Percentiles rank a stretch among this genome's conserved stretches.
These are phyloP conservation scores for Avena sativa DNA, from an alignment of 176 grass and related monocot species.

Conservation along the genomic window DNA sequence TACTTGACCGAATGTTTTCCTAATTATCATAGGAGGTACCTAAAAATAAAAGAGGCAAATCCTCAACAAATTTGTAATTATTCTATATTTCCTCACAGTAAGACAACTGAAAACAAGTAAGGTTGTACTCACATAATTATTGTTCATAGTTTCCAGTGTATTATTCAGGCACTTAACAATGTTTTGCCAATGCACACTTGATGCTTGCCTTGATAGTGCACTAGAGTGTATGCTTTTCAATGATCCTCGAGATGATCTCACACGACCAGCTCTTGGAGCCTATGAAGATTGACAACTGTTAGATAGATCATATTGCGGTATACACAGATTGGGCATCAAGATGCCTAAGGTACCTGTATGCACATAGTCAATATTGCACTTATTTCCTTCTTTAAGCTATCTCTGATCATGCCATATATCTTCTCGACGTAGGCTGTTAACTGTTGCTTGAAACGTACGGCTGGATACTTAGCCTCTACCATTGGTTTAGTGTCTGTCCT, in stretches of 20 bases:
- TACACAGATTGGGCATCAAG: constrained; percentile 17
- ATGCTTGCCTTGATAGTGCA: constrained; percentile 71
- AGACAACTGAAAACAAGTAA: constrained; percentile 28
- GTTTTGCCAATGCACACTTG: constrained; percentile 82
- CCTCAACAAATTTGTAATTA: constrained; percentile 3
- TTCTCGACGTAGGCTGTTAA: constrained; percentile 95
- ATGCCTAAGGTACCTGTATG: constrained; percentile 73
- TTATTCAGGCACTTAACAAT: constrained; percentile 70
- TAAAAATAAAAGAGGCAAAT: constrained; percentile 41
- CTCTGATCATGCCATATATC: constrained; percentile 88
- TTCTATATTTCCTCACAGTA: constrained; percentile 30
- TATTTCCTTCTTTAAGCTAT: constrained; percentile 94
- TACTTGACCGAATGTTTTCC: constrained; percentile 81
- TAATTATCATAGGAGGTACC: constrained; percentile 87
- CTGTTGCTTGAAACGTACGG: constrained; percentile 91
- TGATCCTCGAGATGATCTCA: constrained; percentile 74
- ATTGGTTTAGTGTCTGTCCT: constrained; percentile 56
- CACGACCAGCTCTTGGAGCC: constrained; percentile 77
- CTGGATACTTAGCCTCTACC: constrained; percentile 94
- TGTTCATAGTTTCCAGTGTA: constrained; percentile 62
- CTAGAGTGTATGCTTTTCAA: constrained; percentile 75
- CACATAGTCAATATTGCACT: constrained; percentile 77
- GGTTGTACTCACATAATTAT: constrained; percentile 61
- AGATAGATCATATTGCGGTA: not conserved
- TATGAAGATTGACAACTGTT: constrained; percentile 45